phyloP scores from a whole-genome alignment of 352 stramenopile genomes.

The Pythium aquatile region DNA sequence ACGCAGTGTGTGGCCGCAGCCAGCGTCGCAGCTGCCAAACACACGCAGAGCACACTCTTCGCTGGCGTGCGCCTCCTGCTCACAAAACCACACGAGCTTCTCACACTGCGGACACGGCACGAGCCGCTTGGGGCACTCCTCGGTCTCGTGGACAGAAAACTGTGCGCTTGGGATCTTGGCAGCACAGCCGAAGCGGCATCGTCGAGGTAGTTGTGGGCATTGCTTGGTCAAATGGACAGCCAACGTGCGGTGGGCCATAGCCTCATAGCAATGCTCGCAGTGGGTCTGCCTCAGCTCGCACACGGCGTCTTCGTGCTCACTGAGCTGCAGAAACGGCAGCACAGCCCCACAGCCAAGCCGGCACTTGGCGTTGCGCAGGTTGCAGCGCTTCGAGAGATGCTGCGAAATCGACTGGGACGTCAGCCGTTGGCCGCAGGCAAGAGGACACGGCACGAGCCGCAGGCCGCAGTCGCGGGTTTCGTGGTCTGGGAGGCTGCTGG shows the following conservation, averaged over 20 bases:
- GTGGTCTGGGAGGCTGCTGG: conserved; percentile 23
- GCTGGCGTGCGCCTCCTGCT: conserved; percentile 37
- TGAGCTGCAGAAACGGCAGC: conserved; percentile 42
- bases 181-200: conserved; percentile 52
- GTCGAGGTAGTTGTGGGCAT: conserved; percentile 40
- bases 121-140: conserved; percentile 59
- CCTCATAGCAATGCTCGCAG: conserved; percentile 55
- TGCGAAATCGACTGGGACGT: conserved; percentile 29
- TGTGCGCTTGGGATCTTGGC: conserved; percentile 30
- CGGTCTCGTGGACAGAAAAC: conserved; percentile 35
- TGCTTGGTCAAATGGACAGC: conserved; percentile 32
- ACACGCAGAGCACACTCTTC: conserved; percentile 55
- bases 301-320: conserved; percentile 48
- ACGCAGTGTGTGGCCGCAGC: too few relatives aligned
- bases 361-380: conserved; percentile 53
- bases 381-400: conserved; percentile 62
- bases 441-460: conserved; percentile 56
- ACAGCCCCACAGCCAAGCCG: conserved; percentile 56
- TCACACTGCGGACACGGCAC: conserved; percentile 52
- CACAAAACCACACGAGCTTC: conserved; percentile 41
- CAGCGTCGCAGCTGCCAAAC: conserved; percentile 44
- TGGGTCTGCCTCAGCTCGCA: conserved; percentile 45
- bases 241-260: conserved; percentile 31
- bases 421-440: conserved; percentile 63
- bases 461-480: conserved; percentile 39